These are phyloP conservation scores for Penicillium ochrochloron DNA, from an alignment of 495 filamentous ascomycete genomes.

Conservation along the genomic window DNA sequence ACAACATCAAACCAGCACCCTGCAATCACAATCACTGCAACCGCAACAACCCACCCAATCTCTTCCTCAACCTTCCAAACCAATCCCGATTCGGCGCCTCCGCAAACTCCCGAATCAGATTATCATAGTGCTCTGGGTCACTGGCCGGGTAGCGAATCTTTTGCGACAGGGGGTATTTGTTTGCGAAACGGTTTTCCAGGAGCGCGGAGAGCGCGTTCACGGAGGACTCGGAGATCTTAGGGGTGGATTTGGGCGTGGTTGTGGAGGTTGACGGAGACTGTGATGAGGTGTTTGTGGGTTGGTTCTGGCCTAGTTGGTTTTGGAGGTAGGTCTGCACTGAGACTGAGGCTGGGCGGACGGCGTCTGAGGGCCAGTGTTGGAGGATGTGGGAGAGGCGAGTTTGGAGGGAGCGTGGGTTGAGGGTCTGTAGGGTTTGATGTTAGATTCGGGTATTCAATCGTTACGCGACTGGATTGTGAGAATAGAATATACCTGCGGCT, in stretches of 20 bases:
- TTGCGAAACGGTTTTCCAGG: constrained; percentile 72
- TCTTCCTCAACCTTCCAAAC: constrained; percentile 58
- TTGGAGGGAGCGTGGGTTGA: constrained; percentile 60
- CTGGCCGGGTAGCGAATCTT: constrained; percentile 69
- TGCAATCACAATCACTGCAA: constrained; percentile 44
- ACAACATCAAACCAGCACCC: neutral
- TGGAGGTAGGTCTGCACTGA: constrained; percentile 74
- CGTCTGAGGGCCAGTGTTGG: constrained; percentile 77
- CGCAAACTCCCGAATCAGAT: constrained; percentile 72
- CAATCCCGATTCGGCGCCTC: constrained; percentile 69
- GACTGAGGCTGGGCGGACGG: constrained; percentile 71
- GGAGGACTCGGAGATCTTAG: constrained; percentile 58
- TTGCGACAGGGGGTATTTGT: constrained; percentile 66
- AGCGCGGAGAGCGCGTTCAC: constrained; percentile 76
- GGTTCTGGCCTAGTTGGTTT: constrained; percentile 55
- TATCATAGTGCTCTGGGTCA: constrained; percentile 77
- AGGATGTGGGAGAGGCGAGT: constrained; percentile 60
- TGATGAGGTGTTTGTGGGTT: constrained; percentile 14
- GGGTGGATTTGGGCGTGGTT: constrained; percentile 23
- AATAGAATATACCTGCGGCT: constrained; percentile 31
- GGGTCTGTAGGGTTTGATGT: constrained; percentile 31
- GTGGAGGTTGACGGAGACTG: constrained; percentile 23
- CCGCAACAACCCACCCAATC: constrained; percentile 66
- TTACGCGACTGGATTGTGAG: constrained; percentile 1
- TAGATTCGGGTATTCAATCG: constrained; percentile 9